These are phyloP conservation scores for Teratosphaeriaceae sp. DNA, from an alignment of 2,329 filamentous ascomycete genomes.

Conservation along the genomic window DNA sequence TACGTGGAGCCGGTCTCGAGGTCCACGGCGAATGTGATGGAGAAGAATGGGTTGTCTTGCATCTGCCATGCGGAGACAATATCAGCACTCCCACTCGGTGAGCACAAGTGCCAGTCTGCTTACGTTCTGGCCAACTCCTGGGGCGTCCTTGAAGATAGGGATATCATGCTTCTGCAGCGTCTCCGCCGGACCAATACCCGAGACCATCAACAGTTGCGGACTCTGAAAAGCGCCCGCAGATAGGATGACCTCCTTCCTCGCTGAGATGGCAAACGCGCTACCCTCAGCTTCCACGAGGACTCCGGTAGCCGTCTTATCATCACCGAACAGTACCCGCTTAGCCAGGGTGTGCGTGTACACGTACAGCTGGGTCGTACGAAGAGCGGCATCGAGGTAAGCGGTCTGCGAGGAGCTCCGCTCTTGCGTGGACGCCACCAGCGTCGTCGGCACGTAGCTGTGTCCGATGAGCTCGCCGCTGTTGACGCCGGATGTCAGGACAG, in stretches of 20 bases:
- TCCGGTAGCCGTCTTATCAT: slow-evolving; percentile 23
- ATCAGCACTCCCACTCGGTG: slow-evolving; percentile 11
- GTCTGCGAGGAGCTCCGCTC: slow-evolving; percentile 20
- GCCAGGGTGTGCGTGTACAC: slow-evolving; percentile 30
- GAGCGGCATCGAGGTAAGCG: slow-evolving; percentile 22
- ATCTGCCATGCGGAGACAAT: slow-evolving; percentile 31
- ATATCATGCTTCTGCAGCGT: slow-evolving; percentile 27
- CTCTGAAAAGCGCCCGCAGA: slow-evolving; percentile 38
- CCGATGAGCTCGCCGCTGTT: slow-evolving; percentile 20
- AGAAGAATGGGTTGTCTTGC: slow-evolving; percentile 20
- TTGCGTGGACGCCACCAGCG: slow-evolving; percentile 20
- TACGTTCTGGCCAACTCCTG: slow-evolving; percentile 26
- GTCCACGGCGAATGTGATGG: slow-evolving; percentile 11
- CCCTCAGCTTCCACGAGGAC: slow-evolving; percentile 20
- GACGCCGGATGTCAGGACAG: slow-evolving; percentile 20
- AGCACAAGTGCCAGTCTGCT: background rate
- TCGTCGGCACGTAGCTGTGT: slow-evolving; percentile 13
- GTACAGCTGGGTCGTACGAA: slow-evolving; percentile 23
- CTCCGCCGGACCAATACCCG: slow-evolving; percentile 24
- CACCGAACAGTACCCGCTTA: slow-evolving; percentile 27
- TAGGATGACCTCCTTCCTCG: slow-evolving; percentile 38
- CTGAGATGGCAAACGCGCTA: slow-evolving; percentile 18
- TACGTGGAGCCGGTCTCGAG: slow-evolving; percentile 11
- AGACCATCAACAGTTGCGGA: slow-evolving; percentile 32
- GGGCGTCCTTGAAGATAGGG: slow-evolving; percentile 17